Percentiles rank a stretch among this genome's conserved stretches.
Evolutionary conservation across 2,329 filamentous ascomycete genomes (phyloP).

Genomic region (Scortechinia acanthostroma): DNA sequence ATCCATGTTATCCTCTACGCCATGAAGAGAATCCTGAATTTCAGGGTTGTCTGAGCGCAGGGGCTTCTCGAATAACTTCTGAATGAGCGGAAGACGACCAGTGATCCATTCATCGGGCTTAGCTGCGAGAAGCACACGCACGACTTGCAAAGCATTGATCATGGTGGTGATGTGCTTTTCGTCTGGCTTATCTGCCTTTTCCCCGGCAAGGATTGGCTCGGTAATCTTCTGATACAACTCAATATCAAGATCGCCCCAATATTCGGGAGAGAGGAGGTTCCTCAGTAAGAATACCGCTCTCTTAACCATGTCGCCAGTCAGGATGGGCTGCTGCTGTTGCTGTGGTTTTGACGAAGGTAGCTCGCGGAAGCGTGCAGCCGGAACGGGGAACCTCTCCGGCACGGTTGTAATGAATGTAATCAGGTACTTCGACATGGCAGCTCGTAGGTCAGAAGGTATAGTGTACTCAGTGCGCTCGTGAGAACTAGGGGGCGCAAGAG

Average conservation of each 20-base stretch:
- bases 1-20: constrained; percentile 62
- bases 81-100: constrained; percentile 67
- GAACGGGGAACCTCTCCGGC: constrained; percentile 75
- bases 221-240: constrained; percentile 87
- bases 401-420: constrained; percentile 90
- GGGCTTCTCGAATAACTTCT: constrained; percentile 84
- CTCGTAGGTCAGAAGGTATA: constrained; percentile 59
- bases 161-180: constrained; percentile 81
- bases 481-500: constrained; percentile 25
- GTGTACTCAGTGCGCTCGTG: constrained; percentile 57
- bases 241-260: constrained; percentile 87
- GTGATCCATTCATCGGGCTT: constrained; percentile 88
- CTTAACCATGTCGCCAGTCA: constrained; percentile 65
- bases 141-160: constrained; percentile 86
- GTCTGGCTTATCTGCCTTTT: constrained; percentile 76
- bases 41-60: constrained; percentile 83
- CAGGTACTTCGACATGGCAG: constrained; percentile 86
- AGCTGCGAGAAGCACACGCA: constrained; percentile 80
- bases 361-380: constrained; percentile 62
- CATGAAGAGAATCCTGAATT: constrained; percentile 85
- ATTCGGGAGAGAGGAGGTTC: constrained; percentile 76
- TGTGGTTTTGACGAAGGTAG: constrained; percentile 30
- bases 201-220: constrained; percentile 75
- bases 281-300: constrained; percentile 59
- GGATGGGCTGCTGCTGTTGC: constrained; percentile 38